Evolutionary conservation across 129 eudicot species (phyloP), one percentile per base, ranked within the genome.

Genomic region (Rutidosis leptorrhynchoides): DNA sequence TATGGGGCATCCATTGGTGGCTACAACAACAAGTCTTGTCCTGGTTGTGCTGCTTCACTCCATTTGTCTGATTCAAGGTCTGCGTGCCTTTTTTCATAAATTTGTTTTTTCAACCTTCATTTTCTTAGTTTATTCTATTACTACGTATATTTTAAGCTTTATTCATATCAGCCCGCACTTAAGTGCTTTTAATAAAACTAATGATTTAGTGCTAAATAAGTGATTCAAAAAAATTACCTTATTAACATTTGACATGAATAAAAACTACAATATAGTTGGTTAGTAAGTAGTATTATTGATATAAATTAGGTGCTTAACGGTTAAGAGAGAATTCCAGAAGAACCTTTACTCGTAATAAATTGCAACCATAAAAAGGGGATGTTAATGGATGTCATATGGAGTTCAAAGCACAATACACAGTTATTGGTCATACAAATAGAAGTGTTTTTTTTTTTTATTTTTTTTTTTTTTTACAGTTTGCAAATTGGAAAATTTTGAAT

Each of bases 1-100:
- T 88, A 93, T 84, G 98, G 92, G 16, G 67, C 78, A 67, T 88
- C 96, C 48, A 78, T 93, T 46, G 95, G 89, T 40, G 89, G 95
- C 65, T 82, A 80, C 69, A 79, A n/a, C n/a, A n/a, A 76, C 69
- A 93, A 93, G 78, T 72, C 95, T 1, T 93, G 98, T 80, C 79
- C 84, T 26, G 81, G 74, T 26, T 93, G 98, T 67, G 90, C 95
- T 51, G 84, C 84, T 49, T 67, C 63, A 22, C 78, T 88, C 56
- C 87, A 82, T 66, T 35, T 84, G 57, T 69, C 89, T 2, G 98
- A 93, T 54, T 74, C 95, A 17, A 86, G 98, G 98, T 74, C 58
- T 49, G 5, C 7, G 63, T 52, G 63, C 63, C 22, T 43, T 33
- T 58, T 29, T 48, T 56, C 20, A 11, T 19, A 26, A n/a, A 51